Conservation (phyloP, 1,139 yeast genomes). For the Ashbya aceris region DNA sequence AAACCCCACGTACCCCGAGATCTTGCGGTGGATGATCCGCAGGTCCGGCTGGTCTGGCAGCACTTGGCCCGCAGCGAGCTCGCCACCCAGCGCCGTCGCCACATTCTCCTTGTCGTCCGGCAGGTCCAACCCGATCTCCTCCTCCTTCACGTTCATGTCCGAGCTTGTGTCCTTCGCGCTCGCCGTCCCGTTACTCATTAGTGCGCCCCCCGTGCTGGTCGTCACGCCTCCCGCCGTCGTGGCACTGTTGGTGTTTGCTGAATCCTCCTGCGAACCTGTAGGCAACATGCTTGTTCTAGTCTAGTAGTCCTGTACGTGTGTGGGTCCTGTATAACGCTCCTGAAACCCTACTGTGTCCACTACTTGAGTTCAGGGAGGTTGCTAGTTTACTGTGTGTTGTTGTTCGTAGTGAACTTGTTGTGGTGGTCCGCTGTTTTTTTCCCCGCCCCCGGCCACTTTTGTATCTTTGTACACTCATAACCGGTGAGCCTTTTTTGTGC, state of each 20-base stretch:
- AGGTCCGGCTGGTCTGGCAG: slow-evolving; percentile 32
- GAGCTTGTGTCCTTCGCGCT: slow-evolving; percentile 2
- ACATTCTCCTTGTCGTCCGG: slow-evolving; percentile 4
- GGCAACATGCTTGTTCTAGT: background rate
- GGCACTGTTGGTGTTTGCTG: slow-evolving; percentile 2
- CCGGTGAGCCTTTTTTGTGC: too few species aligned
- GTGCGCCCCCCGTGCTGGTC: background rate
- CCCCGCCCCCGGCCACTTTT: too few species aligned
- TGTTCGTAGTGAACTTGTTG: too few species aligned
- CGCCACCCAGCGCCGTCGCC: background rate
- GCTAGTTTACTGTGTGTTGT: too few species aligned
- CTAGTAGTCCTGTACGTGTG: background rate
- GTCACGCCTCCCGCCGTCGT: slow-evolving; percentile 2
- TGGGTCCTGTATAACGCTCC: too few species aligned
- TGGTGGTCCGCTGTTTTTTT: too few species aligned
- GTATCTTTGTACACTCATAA: too few species aligned
- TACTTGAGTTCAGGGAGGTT: too few species aligned
- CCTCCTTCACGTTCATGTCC: slow-evolving; percentile 4
- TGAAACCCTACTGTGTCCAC: too few species aligned
- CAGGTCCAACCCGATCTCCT: slow-evolving; percentile 1
- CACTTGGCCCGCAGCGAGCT: slow-evolving; percentile 16
- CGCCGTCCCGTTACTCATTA: slow-evolving; percentile 1
- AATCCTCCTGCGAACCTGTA: slow-evolving; percentile 3
- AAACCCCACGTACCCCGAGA: slow-evolving; percentile 91
- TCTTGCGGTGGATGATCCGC: slow-evolving; percentile 65